phyloP scores from a whole-genome alignment of 75 land plant genomes.

The Larix kaempferi region DNA sequence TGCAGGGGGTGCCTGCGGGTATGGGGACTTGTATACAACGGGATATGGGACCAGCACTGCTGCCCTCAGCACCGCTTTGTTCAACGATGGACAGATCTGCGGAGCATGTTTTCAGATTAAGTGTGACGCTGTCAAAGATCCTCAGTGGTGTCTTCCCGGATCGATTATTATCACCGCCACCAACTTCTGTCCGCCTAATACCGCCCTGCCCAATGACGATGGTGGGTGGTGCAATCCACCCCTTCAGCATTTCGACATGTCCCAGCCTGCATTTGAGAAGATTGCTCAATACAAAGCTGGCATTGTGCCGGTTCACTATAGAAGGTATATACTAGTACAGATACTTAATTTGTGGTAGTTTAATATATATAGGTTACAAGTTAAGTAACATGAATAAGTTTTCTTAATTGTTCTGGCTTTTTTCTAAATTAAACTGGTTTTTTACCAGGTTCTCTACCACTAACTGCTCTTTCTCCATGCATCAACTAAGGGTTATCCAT shows the following conservation, averaged over 20 bases:
- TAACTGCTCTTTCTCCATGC: no score
- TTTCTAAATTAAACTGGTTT: no score
- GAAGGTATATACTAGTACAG: slow-evolving; percentile 7
- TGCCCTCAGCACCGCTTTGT: slow-evolving; percentile 49
- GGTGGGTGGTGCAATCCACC: slow-evolving; percentile 81
- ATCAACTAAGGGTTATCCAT: no score
- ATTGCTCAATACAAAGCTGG: slow-evolving; percentile 53
- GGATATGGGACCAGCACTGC: slow-evolving; percentile 53
- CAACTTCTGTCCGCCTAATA: slow-evolving; percentile 56
- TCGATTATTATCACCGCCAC: slow-evolving; percentile 45
- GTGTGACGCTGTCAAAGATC: slow-evolving; percentile 23
- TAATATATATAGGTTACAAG: background rate
- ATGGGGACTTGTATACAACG: slow-evolving; percentile 16
- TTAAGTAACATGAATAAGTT: background rate
- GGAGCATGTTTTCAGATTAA: slow-evolving; percentile 62
- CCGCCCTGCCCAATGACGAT: slow-evolving; percentile 11
- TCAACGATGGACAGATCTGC: slow-evolving; percentile 43
- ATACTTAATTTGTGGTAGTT: background rate
- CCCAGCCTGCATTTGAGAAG: slow-evolving; percentile 35
- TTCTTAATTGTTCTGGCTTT: no score
- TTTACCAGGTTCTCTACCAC: no score
- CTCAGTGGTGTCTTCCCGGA: slow-evolving; percentile 48
- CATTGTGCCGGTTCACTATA: slow-evolving; percentile 44
- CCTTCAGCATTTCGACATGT: slow-evolving; percentile 48
- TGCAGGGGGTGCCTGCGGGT: slow-evolving; percentile 54